Base-by-base conservation (phyloP, 1,284 basidiomycete genomes). In the Austroboletus niveus region DNA sequence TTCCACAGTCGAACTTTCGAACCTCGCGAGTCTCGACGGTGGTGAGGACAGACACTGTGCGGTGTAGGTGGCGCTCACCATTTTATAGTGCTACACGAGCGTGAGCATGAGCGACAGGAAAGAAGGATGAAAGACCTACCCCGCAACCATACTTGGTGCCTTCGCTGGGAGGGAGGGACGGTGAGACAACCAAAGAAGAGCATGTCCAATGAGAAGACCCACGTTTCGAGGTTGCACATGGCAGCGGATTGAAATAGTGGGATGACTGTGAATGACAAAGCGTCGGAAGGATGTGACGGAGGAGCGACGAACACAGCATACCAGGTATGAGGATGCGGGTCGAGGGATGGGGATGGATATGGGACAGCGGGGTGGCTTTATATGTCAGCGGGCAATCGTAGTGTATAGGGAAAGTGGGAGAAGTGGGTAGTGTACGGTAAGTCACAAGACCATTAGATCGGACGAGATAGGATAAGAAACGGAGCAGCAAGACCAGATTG, bases 201-300 rank as follows among this genome's bases (percentile, higher is more conserved):
- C 24, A 51, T 39, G n/a, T 29, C 44, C 59, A 51, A 51, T 47
- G 44, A 54, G 52, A 40, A 46, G 44, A 78, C 83, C 51, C 57
- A 88, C 87, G 86, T 88, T 65, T 82, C 78, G 56, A 85, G 79
- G 63, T 82, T 80, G 73, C 87, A 89, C 87, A 89, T 89, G 61
- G 59, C 52, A 55, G 49, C 47, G 57, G 51, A 53, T 51, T 49
- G 50, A 48, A 48, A 50, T 49, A 57, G 53, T 48, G 50, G 8
- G 8, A 56, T 61, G 60, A 52, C n/a, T 47, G 42, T 49, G 56
- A 51, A 17, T 53, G 51, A n/a, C 54, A 17, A 53, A 50, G 14
- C 54, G 50, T 29, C 51, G 63, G 42, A 56, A 54, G 41, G 55
- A 57, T 22, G 44, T 36, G 24, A 30, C 12, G 20, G 17, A 24